phyloP scores from a whole-genome alignment of 768 basidiomycete genomes.

The Pleurotus cornucopiae region DNA sequence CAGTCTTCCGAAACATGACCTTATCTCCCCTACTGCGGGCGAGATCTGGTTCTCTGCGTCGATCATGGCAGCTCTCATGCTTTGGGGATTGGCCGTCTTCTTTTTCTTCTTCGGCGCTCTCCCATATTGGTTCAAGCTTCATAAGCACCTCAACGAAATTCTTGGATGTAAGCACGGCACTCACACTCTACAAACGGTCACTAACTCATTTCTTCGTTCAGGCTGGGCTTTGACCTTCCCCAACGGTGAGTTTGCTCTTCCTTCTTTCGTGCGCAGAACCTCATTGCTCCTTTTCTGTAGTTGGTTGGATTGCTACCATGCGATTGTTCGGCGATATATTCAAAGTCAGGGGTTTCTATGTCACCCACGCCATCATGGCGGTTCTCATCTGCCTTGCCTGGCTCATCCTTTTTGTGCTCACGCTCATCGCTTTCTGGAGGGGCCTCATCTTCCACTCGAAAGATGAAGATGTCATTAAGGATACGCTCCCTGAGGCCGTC shows the following conservation, averaged over 20 bases:
- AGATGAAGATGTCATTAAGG: constrained; percentile 39
- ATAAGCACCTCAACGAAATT: constrained; percentile 41
- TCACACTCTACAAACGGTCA: not conserved
- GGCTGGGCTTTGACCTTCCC: constrained; percentile 46
- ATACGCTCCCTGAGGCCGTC: constrained; percentile 12
- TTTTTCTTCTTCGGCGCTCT: constrained; percentile 40
- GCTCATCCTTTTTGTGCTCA: constrained; percentile 37
- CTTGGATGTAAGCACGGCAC: constrained; percentile 32
- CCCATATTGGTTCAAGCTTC: constrained; percentile 46
- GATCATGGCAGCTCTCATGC: constrained; percentile 33
- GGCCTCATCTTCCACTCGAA: constrained; percentile 40
- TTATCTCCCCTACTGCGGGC: constrained; percentile 33
- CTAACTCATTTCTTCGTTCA: constrained; percentile 9
- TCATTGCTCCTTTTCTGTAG: constrained; percentile 12
- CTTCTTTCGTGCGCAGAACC: not conserved
- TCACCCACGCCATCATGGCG: constrained; percentile 35
- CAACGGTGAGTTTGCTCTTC: constrained; percentile 24
- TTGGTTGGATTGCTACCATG: constrained; percentile 42
- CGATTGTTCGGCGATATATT: constrained; percentile 39
- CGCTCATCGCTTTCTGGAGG: constrained; percentile 34
- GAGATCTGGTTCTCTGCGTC: constrained; percentile 41
- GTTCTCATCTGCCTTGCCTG: constrained; percentile 35
- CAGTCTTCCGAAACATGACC: constrained; percentile 29
- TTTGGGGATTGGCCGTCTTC: constrained; percentile 44
- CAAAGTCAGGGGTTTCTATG: constrained; percentile 32